These are phyloP conservation scores for Calonectria multiphialidica DNA, from an alignment of 2,329 filamentous ascomycete species.

Conservation along the genomic window DNA sequence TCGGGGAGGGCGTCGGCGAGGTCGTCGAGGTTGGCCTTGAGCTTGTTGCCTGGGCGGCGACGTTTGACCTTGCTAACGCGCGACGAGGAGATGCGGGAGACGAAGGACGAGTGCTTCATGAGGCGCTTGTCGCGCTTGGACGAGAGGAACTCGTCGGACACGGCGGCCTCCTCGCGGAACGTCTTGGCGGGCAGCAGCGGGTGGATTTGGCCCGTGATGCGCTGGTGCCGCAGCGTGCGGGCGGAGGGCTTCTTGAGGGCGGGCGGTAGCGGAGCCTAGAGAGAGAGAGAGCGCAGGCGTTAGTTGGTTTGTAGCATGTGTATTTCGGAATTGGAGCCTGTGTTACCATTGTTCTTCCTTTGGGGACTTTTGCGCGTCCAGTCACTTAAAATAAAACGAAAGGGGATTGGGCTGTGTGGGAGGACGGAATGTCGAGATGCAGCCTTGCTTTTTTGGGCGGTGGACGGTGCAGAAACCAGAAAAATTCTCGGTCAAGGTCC, in stretches of 20 bases:
- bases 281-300: background rate
- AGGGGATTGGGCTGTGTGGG: background rate
- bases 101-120: conserved; percentile 84
- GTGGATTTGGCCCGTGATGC: conserved; percentile 61
- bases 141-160: conserved; percentile 71
- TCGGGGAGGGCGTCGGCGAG: conserved; percentile 86
- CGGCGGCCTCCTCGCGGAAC: conserved; percentile 63
- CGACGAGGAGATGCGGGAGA: conserved; percentile 33
- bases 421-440: background rate
- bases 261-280: conserved; percentile 47
- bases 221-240: conserved; percentile 66
- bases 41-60: conserved; percentile 79
- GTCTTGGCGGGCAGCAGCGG: conserved; percentile 64
- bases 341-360: conserved; percentile 37
- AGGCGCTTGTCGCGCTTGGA: conserved; percentile 86
- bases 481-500: conserved; percentile 43
- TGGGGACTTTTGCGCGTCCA: background rate
- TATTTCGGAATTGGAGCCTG: too few relatives aligned
- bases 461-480: conserved; percentile 11
- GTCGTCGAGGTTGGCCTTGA: conserved; percentile 79
- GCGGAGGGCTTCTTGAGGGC: conserved; percentile 67
- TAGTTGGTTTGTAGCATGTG: background rate
- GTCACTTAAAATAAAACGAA: background rate
- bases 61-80: conserved; percentile 38
- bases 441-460: background rate